phyloP scores from a whole-genome alignment of 306 rosid genomes.

The Prosopis cineraria region DNA sequence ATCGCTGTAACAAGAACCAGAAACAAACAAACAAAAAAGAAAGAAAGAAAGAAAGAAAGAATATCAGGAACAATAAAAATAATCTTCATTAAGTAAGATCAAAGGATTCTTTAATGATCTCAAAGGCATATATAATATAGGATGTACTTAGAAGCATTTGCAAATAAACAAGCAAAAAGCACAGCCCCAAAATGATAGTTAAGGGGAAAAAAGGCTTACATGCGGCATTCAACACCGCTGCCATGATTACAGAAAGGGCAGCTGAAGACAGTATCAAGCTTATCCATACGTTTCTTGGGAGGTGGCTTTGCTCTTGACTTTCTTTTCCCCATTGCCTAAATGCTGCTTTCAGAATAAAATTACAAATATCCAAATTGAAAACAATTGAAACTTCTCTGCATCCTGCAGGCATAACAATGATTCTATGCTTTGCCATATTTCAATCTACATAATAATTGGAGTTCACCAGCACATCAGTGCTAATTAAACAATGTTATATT shows the following conservation, averaged over 20 bases:
- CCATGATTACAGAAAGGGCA: conserved; percentile 88
- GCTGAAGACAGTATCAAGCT: conserved; percentile 82
- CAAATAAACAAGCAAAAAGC: neutral
- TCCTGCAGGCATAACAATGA: neutral
- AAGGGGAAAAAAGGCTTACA: conserved; percentile 47
- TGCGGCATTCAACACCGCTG: conserved; percentile 73
- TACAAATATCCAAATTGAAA: neutral
- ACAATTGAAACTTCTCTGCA: conserved; percentile 12
- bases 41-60: neutral
- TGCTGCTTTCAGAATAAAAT: conserved; percentile 16
- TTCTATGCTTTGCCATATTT: neutral
- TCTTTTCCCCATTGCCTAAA: conserved; percentile 68
- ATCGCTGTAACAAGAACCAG: conserved; percentile 58
- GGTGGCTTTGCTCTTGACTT: conserved; percentile 79
- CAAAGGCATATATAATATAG: neutral
- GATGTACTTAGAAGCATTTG: neutral
- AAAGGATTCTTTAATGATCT: conserved; percentile 4
- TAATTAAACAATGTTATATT: neutral
- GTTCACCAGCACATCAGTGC: neutral
- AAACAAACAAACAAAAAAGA: no score
- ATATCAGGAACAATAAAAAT: neutral
- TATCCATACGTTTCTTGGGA: conserved; percentile 79
- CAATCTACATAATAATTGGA: neutral
- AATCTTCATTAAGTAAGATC: neutral
- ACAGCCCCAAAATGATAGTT: neutral